These are phyloP conservation scores for Diplodia seriata DNA, from an alignment of 2,329 filamentous ascomycete species.

Conservation along the genomic window DNA sequence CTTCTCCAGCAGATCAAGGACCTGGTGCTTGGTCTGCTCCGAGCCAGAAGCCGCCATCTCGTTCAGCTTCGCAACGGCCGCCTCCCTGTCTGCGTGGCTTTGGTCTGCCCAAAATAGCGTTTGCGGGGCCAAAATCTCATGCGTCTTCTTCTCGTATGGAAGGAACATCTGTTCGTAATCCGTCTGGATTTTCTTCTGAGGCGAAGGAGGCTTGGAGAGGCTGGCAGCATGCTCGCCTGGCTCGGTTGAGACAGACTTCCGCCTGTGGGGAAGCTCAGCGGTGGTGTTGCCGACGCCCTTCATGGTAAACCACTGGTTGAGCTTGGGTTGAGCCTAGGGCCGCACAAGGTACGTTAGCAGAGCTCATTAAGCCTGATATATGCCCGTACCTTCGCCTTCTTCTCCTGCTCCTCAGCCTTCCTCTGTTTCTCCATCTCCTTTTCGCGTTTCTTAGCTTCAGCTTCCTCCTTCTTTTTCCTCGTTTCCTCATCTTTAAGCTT, in stretches of 20 bases:
- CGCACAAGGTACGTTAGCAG: background rate
- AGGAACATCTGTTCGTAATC: constrained; percentile 71
- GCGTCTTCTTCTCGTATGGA: constrained; percentile 78
- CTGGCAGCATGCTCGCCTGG: constrained; percentile 32
- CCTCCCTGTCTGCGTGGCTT: constrained; percentile 38
- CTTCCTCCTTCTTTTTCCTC: constrained; percentile 47
- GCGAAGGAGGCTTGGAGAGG: background rate
- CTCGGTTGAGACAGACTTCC: constrained; percentile 40
- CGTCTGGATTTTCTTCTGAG: constrained; percentile 41
- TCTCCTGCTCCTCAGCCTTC: constrained; percentile 40
- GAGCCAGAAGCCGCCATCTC: constrained; percentile 33
- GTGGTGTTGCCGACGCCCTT: constrained; percentile 36
- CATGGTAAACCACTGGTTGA: constrained; percentile 55
- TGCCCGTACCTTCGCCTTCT: constrained; percentile 51
- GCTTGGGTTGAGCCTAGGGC: constrained; percentile 48
- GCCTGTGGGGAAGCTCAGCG: background rate
- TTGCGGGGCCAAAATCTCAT: constrained; percentile 72
- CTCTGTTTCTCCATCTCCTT: constrained; percentile 51
- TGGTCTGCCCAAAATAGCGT: constrained; percentile 45
- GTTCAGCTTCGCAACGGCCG: constrained; percentile 42
- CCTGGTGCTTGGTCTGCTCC: background rate
- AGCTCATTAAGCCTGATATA: constrained; percentile 11
- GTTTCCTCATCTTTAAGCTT: constrained; percentile 36
- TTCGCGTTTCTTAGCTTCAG: constrained; percentile 53
- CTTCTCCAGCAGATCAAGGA: constrained; percentile 12